phyloP scores from a whole-genome alignment of 1,139 yeast species.

The Scheffersomyces cryptocercus region DNA sequence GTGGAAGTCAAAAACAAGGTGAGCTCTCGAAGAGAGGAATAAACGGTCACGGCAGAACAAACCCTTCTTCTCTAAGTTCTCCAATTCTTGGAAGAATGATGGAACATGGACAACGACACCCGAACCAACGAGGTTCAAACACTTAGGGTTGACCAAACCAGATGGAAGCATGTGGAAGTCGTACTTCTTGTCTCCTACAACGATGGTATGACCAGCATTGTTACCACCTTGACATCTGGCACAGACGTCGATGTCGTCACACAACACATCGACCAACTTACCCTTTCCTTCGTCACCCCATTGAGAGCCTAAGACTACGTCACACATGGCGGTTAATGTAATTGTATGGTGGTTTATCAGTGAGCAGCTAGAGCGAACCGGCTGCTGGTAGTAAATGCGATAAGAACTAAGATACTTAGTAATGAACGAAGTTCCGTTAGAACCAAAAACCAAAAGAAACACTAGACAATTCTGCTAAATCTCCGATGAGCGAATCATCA shows the following conservation, averaged over 20 bases:
- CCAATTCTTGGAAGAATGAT: conserved; percentile 85
- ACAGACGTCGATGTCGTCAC: conserved; percentile 93
- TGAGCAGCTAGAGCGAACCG: no score
- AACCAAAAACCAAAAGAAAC: conserved; percentile 5
- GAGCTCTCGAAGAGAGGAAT: conserved; percentile 91
- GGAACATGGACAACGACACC: conserved; percentile 98
- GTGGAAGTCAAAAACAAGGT: conserved; percentile 95
- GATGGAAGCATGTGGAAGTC: conserved; percentile 99
- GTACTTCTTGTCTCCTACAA: conserved; percentile 81
- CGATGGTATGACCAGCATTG: conserved; percentile 98
- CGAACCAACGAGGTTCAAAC: conserved; percentile 86
- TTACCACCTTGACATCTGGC: conserved; percentile 99
- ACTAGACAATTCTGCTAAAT: not conserved
- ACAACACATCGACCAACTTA: conserved; percentile 87
- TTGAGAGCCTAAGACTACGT: conserved; percentile 95
- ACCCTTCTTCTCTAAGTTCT: conserved; percentile 77
- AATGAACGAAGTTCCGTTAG: conserved; percentile 16
- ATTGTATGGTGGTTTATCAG: not conserved
- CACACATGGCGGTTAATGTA: conserved; percentile 52
- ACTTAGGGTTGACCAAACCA: conserved; percentile 90
- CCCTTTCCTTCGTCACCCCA: conserved; percentile 99
- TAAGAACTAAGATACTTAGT: conserved; percentile 11
- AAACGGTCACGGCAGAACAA: conserved; percentile 77
- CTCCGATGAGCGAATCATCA: conserved; percentile 1
- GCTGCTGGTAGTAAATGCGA: not conserved